Base-by-base conservation (phyloP, 164 flowering plant genomes). In the Dillenia turbinata region DNA sequence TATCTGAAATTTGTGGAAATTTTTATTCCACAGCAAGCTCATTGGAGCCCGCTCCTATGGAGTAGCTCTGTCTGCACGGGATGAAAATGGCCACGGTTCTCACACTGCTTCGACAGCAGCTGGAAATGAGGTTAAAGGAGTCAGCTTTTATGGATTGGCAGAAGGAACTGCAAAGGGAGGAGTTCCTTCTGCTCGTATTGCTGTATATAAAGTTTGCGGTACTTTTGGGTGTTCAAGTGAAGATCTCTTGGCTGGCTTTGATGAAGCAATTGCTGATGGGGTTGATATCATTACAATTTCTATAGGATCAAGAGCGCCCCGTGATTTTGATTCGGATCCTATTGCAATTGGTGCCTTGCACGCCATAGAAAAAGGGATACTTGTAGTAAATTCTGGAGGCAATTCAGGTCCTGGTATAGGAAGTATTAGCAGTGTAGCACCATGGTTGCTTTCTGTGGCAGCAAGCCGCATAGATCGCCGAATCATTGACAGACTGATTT, bases 81-180 rank as follows among this genome's bases (percentile, higher is more conserved):
- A 76, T 44, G 2, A 7, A 0, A 24, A 2, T 0, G 83, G 83
- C 8, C 83, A 79, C 63, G 83, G 83, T 12, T 58, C 65, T 12
- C 83, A 77, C 33, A 72, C 73, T 8, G 78, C 83, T 12, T 79
- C 83, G 0, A 77, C 54, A 1, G 83, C 73, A 26, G 78, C 80
- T 0, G 83, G 83, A 3, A 71, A 56, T 47, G 5, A 0, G 43
- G 80, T 79, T 0, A 24, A 10, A 8, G 56, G 10, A 49, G 76
- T n/a, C 5, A 69, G 70, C n/a, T 73, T 66, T 51, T 69, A 44
- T 44, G 80, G 78, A 17, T 15, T 76, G 7, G 80, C 62, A 0
- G 13, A 67, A 47, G 83, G 83, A 1, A 68, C 49, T n/a, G 80
- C 75, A 11, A 74, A 75, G 64, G 83, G 83, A 55, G 80, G 69